phyloP scores from a whole-genome alignment of 768 basidiomycete genomes.

The Rhizopogon vulgaris region DNA sequence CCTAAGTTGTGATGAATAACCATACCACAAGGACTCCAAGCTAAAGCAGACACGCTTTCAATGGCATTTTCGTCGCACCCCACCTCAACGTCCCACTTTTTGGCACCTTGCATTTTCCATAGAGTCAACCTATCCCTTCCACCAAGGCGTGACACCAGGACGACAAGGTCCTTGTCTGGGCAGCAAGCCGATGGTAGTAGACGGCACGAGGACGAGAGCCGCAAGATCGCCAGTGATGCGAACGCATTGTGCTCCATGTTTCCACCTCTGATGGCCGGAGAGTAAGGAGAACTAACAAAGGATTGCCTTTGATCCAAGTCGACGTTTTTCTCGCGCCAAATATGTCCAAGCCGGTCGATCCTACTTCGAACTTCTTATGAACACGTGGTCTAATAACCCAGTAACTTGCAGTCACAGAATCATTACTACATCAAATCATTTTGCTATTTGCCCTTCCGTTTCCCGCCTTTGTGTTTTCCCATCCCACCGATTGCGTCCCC shows the following conservation, averaged over 20 bases:
- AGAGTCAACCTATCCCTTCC: constrained; percentile 66
- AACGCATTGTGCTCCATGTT: constrained; percentile 45
- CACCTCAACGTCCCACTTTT: constrained; percentile 80
- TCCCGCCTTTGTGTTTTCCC: constrained; percentile 43
- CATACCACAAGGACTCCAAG: constrained; percentile 82
- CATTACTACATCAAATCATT: constrained; percentile 5
- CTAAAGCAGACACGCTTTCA: constrained; percentile 51
- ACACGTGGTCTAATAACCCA: not conserved
- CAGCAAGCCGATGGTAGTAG: constrained; percentile 65
- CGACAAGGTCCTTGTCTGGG: constrained; percentile 78
- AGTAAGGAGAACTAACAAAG: not conserved
- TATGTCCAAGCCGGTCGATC: not conserved
- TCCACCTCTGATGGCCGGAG: not conserved
- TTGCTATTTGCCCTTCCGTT: constrained; percentile 25
- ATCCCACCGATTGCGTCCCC: constrained; percentile 48
- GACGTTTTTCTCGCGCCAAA: not conserved
- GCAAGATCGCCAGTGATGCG: constrained; percentile 47
- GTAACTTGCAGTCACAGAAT: not conserved
- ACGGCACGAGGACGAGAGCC: constrained; percentile 51
- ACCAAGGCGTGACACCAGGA: constrained; percentile 60
- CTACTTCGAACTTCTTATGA: not conserved
- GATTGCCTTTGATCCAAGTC: not conserved
- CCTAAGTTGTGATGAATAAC: constrained; percentile 1
- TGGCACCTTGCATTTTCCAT: constrained; percentile 77
- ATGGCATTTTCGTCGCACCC: constrained; percentile 37